A percentile compares a stretch with the other conserved stretches of the same genome.
phyloP scores from a whole-genome alignment of 2,329 filamentous ascomycete genomes.

The Penicillium sp. region DNA sequence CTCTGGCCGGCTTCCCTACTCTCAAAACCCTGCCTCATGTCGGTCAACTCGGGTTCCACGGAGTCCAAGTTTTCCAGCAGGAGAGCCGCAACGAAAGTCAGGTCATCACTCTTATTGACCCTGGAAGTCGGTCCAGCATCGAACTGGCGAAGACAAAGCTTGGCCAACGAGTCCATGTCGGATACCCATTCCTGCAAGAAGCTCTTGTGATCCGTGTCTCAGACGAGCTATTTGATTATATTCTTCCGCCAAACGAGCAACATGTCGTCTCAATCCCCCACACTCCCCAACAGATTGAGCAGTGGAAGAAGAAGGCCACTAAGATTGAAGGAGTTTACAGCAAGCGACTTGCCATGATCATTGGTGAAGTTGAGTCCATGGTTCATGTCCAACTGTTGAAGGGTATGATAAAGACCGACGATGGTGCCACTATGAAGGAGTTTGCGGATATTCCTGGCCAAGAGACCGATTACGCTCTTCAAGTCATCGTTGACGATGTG shows the following conservation, averaged over 20 bases:
- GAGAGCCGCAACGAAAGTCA: constrained; percentile 97
- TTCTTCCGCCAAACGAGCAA: constrained; percentile 59
- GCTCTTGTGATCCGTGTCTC: constrained; percentile 83
- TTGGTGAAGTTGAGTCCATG: constrained; percentile 79
- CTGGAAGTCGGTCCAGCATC: constrained; percentile 64
- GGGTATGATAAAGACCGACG: constrained; percentile 82
- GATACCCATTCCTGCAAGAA: constrained; percentile 93
- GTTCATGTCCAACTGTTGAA: constrained; percentile 92
- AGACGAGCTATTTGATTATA: constrained; percentile 89
- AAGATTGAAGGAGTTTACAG: constrained; percentile 83
- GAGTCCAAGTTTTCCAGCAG: constrained; percentile 89
- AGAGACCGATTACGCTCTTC: constrained; percentile 84
- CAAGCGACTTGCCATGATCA: constrained; percentile 82
- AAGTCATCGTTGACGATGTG: constrained; percentile 84
- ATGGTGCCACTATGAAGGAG: constrained; percentile 86
- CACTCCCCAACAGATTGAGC: constrained; percentile 66
- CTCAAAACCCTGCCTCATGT: constrained; percentile 79
- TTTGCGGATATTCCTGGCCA: constrained; percentile 80
- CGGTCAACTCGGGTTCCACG: constrained; percentile 76
- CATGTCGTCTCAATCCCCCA: constrained; percentile 67
- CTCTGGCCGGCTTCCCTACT: constrained; percentile 90
- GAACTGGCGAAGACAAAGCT: constrained; percentile 72
- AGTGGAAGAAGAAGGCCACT: constrained; percentile 78
- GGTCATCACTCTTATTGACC: constrained; percentile 75
- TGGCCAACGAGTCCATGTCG: constrained; percentile 80